Conservation (phyloP, 176 grass and related monocot genomes). For the Bolboschoenus planiculmis region DNA sequence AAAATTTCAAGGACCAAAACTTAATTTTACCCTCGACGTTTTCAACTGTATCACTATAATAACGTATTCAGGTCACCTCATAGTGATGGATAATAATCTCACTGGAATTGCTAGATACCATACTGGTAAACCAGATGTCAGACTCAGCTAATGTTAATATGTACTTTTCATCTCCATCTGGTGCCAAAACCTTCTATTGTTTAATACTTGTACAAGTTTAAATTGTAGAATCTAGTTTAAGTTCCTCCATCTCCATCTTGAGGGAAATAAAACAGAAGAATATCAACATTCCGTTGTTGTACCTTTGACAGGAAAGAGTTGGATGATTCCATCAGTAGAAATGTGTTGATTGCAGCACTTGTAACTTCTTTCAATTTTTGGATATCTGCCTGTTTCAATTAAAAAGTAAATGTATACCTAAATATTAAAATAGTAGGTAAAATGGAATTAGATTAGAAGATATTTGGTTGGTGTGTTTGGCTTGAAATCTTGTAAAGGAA, state of each 20-base stretch:
- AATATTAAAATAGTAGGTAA: constrained; percentile 7
- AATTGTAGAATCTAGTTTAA: background rate
- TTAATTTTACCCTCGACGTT: background rate
- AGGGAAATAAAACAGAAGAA: background rate
- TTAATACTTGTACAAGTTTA: background rate
- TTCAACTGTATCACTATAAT: background rate
- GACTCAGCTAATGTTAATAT: background rate
- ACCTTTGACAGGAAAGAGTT: constrained; percentile 79
- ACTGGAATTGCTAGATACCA: background rate
- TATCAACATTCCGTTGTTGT: background rate
- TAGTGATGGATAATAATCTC: background rate
- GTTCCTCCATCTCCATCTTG: background rate
- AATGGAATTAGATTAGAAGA: background rate
- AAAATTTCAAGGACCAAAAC: background rate
- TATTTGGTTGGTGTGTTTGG: background rate
- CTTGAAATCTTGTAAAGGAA: background rate
- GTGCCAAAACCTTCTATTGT: background rate
- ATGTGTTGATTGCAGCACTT: constrained; percentile 61
- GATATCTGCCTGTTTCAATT: constrained; percentile 54
- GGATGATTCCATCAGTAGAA: constrained; percentile 78
- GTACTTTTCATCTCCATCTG: background rate
- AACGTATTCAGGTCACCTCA: background rate
- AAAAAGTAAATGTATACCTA: constrained; percentile 16
- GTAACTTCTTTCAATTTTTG: constrained; percentile 79
- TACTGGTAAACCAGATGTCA: background rate